These are phyloP conservation scores for Gentiana macrophylla DNA, from an alignment of 257 asterid species.

Conservation along the genomic window DNA sequence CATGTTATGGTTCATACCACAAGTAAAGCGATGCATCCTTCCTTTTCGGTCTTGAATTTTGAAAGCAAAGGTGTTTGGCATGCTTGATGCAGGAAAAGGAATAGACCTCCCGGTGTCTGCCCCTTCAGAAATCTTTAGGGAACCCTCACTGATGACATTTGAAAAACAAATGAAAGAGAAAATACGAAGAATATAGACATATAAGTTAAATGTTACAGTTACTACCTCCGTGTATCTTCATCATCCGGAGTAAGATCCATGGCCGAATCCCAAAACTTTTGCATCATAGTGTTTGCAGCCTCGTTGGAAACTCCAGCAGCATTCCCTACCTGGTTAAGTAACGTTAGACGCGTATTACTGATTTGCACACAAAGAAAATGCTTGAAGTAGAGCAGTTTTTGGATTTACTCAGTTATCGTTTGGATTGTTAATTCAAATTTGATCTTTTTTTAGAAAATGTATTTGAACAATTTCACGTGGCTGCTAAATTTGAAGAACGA, in stretches of 20 bases:
- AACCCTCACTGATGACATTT: conserved; percentile 55
- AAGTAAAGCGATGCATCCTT: conserved; percentile 78
- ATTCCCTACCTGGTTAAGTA: conserved; percentile 58
- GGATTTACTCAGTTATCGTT: too few relatives aligned
- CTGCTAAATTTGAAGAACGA: background rate
- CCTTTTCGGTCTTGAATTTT: conserved; percentile 88
- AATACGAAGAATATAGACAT: background rate
- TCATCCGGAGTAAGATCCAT: conserved; percentile 76
- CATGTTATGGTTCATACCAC: conserved; percentile 36
- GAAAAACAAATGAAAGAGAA: conserved; percentile 20
- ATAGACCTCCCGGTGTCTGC: conserved; percentile 55
- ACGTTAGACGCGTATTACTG: background rate
- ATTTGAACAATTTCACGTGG: too few relatives aligned
- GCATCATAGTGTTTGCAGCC: conserved; percentile 75
- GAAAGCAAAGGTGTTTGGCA: conserved; percentile 53
- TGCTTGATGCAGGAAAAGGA: conserved; percentile 39
- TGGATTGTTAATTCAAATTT: too few relatives aligned
- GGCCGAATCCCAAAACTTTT: conserved; percentile 95
- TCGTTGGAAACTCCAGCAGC: conserved; percentile 58
- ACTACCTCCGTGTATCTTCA: conserved; percentile 69
- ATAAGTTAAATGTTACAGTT: background rate
- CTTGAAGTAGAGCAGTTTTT: background rate
- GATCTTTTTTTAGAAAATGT: background rate
- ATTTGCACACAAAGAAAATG: background rate
- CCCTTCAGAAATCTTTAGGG: conserved; percentile 70